Conservation (phyloP, 2,329 filamentous ascomycete species). For the Dryadomyces quercus-mongolicae region DNA sequence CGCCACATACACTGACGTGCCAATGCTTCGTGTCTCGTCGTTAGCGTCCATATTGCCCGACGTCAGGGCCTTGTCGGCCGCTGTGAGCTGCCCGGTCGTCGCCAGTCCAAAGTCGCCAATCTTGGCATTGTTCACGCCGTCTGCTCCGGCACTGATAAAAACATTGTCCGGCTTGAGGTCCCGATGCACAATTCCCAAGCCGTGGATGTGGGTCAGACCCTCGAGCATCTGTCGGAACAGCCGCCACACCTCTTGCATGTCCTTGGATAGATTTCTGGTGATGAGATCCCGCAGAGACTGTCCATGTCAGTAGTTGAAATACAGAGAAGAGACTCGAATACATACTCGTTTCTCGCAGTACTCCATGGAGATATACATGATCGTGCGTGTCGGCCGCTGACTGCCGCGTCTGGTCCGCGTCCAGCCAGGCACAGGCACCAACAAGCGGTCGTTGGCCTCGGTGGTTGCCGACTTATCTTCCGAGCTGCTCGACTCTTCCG, state of each 20-base stretch:
- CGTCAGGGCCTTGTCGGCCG: constrained; percentile 4
- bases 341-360: constrained; percentile 81
- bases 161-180: constrained; percentile 97
- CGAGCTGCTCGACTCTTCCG: constrained; percentile 23
- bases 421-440: neutral
- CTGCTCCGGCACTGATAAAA: constrained; percentile 60
- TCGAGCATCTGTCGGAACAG: constrained; percentile 86
- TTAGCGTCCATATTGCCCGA: constrained; percentile 30
- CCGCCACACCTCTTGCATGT: constrained; percentile 73
- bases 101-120: constrained; percentile 96
- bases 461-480: constrained; percentile 11
- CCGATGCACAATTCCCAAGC: constrained; percentile 83
- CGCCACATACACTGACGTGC: constrained; percentile 83
- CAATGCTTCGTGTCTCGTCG: constrained; percentile 60
- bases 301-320: neutral
- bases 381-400: constrained; percentile 49
- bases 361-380: constrained; percentile 97
- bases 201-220: constrained; percentile 80
- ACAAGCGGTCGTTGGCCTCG: constrained; percentile 8
- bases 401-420: constrained; percentile 18
- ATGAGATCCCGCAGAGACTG: constrained; percentile 83
- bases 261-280: constrained; percentile 57
- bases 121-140: constrained; percentile 77
- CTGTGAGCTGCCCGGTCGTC: constrained; percentile 59
- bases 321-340: constrained; percentile 9